Evolutionary conservation across 768 basidiomycete species (phyloP).

Genomic region (Cyathus striatus): DNA sequence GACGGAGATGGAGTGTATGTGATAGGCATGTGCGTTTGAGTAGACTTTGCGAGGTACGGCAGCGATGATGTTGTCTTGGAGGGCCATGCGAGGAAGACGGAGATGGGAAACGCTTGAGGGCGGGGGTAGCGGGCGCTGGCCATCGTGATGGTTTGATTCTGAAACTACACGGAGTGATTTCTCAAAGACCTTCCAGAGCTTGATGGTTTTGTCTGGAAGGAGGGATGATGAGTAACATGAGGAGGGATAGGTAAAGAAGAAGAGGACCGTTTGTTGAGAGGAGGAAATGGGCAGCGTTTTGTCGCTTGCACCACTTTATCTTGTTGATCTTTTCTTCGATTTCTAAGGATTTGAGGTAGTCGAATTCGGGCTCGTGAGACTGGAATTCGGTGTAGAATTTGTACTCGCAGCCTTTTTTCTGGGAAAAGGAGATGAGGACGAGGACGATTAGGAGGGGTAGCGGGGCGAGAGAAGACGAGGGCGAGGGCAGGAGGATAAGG

Average conservation of each 20-base stretch:
- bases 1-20: conserved; percentile 99
- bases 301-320: conserved; percentile 99
- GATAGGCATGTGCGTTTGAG: conserved; percentile 98
- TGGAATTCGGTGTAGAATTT: conserved; percentile 99
- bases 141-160: conserved; percentile 91
- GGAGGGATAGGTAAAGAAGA: conserved; percentile 4
- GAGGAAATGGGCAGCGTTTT: conserved; percentile 96
- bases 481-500: not conserved
- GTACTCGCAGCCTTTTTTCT: conserved; percentile 99
- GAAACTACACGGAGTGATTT: conserved; percentile 93
- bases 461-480: not conserved
- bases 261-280: conserved; percentile 90
- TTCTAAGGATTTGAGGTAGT: conserved; percentile 98
- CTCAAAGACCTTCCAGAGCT: conserved; percentile 99
- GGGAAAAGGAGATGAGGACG: conserved; percentile 6
- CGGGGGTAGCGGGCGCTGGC: conserved; percentile 63
- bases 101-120: conserved; percentile 58
- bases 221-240: conserved; percentile 6
- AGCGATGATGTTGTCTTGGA: conserved; percentile 97
- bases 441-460: not conserved
- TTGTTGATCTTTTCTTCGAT: conserved; percentile 99
- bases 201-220: conserved; percentile 93
- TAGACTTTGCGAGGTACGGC: conserved; percentile 98
- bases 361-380: conserved; percentile 99
- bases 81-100: conserved; percentile 84